Evolutionary conservation across 176 grass and related monocot species (phyloP).

Genomic region (Aegilops sharonensis): DNA sequence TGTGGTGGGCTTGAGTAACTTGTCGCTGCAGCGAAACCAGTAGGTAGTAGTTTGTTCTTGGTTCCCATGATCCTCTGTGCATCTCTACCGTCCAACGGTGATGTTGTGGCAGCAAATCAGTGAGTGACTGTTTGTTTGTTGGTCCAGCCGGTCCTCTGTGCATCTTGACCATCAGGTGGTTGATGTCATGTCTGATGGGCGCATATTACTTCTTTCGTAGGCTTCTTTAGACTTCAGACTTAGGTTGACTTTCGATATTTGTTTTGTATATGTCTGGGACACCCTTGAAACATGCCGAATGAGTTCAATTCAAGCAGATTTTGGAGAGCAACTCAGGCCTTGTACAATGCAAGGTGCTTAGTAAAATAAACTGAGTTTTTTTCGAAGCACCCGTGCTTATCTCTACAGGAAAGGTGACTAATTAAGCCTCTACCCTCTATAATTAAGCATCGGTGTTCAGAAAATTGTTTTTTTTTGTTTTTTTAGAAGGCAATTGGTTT

Average conservation of each 20-base stretch:
- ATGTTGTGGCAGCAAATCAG: background rate
- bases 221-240: constrained; percentile 1
- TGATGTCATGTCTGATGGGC: background rate
- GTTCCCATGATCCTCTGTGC: background rate
- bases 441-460: no score
- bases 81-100: background rate
- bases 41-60: constrained; percentile 12
- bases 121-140: background rate
- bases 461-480: no score
- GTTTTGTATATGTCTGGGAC: background rate
- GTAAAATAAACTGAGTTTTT: no score
- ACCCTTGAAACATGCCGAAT: background rate
- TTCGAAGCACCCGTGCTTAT: no score
- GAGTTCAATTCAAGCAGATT: background rate
- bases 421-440: no score
- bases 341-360: no score
- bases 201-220: background rate
- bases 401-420: no score
- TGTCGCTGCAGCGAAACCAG: constrained; percentile 51
- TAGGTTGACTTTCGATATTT: background rate
- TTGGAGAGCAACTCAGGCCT: no score
- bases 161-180: background rate
- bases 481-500: no score
- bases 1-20: constrained; percentile 46
- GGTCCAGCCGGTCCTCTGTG: background rate